Base-by-base conservation (phyloP, 306 rosid genomes). In the Benincasa hispida region DNA sequence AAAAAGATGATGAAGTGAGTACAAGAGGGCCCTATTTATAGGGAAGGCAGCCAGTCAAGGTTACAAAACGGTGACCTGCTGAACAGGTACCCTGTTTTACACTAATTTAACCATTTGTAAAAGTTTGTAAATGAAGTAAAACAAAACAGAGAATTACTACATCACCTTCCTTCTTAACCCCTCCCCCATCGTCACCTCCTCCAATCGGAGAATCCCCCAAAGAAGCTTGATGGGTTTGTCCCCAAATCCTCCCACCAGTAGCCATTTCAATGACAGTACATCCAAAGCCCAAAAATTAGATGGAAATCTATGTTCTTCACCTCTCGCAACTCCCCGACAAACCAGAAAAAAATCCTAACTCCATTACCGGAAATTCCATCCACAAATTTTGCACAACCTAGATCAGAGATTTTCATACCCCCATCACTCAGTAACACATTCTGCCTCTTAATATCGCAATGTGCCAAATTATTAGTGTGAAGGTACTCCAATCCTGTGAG, bases 181-280 rank as follows among this genome's bases (percentile, higher is more conserved):
- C 3, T 45, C 5, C 51, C 50, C 12, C 18, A 9, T 3, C 51
- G 2, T 1, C 51, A 2, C 17, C 51, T 45, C 51, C 51, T 41
- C 78, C 83, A 22, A 73, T 22, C 4, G 82, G 78, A 72, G 81
- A 79, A 66, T 69, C 76, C 24, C 30, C 73, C 47, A 24, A 66
- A 59, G 55, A 39, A 76, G 74, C 76, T 74, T 75, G 77, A 34
- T 76, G 34, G 41, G 48, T 66, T 6, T 14, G 50, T 59, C 35
- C 70, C 66, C 28, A 19, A 54, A 13, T 48, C 84, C 59, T 78
- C 85, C 41, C 47, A 78, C 89, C 89, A 0, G 56, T 85, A 2
- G 84, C 89, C 91, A 87, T 85, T 74, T 87, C 91, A 24, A 85
- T 78, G 51, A 87, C 37, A 1, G 87, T 87, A 63, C 91, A 85